A percentile compares a stretch with the other conserved stretches of the same genome.
These are phyloP conservation scores for Zopfochytrium polystomum DNA, from an alignment of 371 early-diverging fungal species.

Conservation along the genomic window DNA sequence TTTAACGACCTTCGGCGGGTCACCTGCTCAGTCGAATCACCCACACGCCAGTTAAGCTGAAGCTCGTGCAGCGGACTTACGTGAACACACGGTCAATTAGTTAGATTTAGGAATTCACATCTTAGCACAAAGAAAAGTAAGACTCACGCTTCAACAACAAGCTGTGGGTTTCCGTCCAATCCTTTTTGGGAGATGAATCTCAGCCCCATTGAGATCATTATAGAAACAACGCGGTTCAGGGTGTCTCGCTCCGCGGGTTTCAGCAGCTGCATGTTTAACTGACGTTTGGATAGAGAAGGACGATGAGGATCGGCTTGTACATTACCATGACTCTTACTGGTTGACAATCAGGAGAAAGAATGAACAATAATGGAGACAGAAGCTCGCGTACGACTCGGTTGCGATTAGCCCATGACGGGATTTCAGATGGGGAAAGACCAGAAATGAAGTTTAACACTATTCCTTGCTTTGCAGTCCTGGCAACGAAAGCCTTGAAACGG, in stretches of 20 bases:
- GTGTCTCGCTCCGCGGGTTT: slow-evolving; percentile 63
- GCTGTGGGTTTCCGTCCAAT: slow-evolving; percentile 66
- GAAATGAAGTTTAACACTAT: slow-evolving; percentile 35
- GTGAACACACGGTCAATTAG: too few species aligned
- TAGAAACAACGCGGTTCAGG: slow-evolving; percentile 62
- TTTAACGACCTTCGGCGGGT: too few species aligned
- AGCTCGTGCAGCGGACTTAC: too few species aligned
- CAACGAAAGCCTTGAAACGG: slow-evolving; percentile 27
- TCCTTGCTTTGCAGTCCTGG: slow-evolving; percentile 56
- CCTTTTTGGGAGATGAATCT: slow-evolving; percentile 66
- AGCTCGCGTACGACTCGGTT: slow-evolving; percentile 53
- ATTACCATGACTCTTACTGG: slow-evolving; percentile 53
- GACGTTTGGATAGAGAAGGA: background rate
- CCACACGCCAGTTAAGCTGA: too few species aligned
- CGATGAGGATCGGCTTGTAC: too few species aligned
- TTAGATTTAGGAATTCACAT: too few species aligned
- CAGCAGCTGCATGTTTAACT: slow-evolving; percentile 68
- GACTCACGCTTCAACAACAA: too few species aligned
- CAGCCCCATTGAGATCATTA: slow-evolving; percentile 75
- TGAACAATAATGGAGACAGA: slow-evolving; percentile 63
- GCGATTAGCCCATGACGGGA: slow-evolving; percentile 16
- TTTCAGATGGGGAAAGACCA: slow-evolving; percentile 8
- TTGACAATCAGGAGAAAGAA: slow-evolving; percentile 72
- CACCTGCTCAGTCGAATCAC: too few species aligned
- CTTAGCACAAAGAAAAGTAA: too few species aligned